phyloP scores from a whole-genome alignment of 1,284 basidiomycete genomes.

The Gymnopus androsaceus region DNA sequence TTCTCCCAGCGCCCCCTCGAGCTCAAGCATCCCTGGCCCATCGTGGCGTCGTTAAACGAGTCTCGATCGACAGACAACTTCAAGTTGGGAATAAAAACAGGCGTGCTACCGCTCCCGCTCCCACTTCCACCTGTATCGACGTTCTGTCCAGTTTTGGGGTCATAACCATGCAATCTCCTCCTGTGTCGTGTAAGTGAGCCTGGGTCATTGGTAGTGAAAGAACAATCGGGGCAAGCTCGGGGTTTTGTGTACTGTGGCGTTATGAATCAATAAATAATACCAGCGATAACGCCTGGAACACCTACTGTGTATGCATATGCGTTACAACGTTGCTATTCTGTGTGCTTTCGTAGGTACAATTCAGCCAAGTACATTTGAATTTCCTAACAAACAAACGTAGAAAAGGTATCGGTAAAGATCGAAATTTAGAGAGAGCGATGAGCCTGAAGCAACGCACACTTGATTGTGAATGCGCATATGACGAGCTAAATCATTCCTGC shows the following conservation, averaged over 20 bases:
- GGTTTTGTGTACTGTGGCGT: slow-evolving; percentile 6
- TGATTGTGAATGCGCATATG: slow-evolving; percentile 10
- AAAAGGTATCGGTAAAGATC: neutral
- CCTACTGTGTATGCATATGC: slow-evolving; percentile 11
- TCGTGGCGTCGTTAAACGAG: no score
- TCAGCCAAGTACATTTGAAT: slow-evolving; percentile 11
- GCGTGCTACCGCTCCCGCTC: no score
- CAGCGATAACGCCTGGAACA: neutral
- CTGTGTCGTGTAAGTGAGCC: slow-evolving; percentile 13
- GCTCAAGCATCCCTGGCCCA: no score
- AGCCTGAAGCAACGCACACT: no score
- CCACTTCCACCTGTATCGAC: neutral
- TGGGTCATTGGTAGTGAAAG: slow-evolving; percentile 10
- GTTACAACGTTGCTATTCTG: slow-evolving; percentile 11
- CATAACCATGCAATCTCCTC: slow-evolving; percentile 11
- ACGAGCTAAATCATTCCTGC: slow-evolving; percentile 9
- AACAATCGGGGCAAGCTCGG: slow-evolving; percentile 7
- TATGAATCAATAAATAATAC: no score
- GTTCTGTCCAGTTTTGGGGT: slow-evolving; percentile 1
- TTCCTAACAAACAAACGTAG: neutral
- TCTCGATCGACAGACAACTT: no score
- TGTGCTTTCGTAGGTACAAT: slow-evolving; percentile 5
- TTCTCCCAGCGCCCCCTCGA: no score
- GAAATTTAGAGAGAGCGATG: neutral
- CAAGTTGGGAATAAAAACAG: no score